Percentiles rank a stretch among this genome's conserved stretches.
Conservation (phyloP, 139 green algal genomes). For the Zygnema circumcarinatum region DNA sequence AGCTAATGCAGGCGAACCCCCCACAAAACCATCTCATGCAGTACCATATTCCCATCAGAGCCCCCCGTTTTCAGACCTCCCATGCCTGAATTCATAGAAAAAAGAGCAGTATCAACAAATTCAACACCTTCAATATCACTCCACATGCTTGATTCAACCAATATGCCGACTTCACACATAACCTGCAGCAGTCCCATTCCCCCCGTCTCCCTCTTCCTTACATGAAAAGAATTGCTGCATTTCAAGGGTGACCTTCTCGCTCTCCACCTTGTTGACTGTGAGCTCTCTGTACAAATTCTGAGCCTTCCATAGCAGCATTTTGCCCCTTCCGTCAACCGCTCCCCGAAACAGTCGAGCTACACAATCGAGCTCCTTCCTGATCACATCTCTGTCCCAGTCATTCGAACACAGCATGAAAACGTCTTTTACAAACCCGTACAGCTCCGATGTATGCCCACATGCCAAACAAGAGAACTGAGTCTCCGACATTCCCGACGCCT, state of each 20-base stretch:
- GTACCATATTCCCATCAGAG: too few relatives aligned
- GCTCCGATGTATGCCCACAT: constrained; percentile 45
- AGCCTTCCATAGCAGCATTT: constrained; percentile 23
- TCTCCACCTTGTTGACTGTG: background rate
- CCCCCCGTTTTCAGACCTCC: too few relatives aligned
- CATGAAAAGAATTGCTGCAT: constrained; percentile 40
- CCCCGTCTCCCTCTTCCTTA: too few relatives aligned
- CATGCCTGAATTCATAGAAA: too few relatives aligned
- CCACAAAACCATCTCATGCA: too few relatives aligned
- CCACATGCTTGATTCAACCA: too few relatives aligned
- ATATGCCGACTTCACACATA: too few relatives aligned
- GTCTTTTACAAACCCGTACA: constrained; percentile 57
- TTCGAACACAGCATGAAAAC: constrained; percentile 44
- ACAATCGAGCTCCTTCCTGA: constrained; percentile 41
- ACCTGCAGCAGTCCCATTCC: too few relatives aligned
- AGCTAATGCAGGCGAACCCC: too few relatives aligned
- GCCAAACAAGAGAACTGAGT: constrained; percentile 31
- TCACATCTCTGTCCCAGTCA: constrained; percentile 28
- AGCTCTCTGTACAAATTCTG: constrained; percentile 8
- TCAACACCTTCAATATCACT: too few relatives aligned
- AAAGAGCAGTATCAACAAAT: too few relatives aligned
- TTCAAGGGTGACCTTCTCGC: constrained; percentile 18
- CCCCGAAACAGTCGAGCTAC: constrained; percentile 38
- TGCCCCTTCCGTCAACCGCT: constrained; percentile 5
- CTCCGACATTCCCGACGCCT: constrained; percentile 3